phyloP scores from a whole-genome alignment of 768 basidiomycete species.

The Multifurca ochricompacta region DNA sequence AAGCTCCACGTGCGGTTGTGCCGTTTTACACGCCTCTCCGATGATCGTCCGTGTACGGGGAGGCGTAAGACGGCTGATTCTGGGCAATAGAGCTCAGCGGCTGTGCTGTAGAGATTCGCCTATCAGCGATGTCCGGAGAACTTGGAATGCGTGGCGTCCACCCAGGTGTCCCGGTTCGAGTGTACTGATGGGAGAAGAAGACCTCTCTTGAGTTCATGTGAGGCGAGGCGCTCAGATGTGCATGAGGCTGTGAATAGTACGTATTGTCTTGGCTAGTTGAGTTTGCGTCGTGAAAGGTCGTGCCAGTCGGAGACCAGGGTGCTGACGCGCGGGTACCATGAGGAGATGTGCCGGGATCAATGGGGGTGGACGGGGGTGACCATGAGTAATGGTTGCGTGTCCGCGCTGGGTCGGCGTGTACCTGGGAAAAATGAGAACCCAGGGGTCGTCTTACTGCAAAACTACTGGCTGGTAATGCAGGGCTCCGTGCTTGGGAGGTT shows the following conservation, averaged over 20 bases:
- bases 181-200: slow-evolving; percentile 7
- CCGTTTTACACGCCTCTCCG: slow-evolving; percentile 6
- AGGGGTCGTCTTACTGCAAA: neutral
- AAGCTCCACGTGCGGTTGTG: neutral
- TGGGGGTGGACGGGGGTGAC: slow-evolving; percentile 8
- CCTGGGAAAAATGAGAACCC: slow-evolving; percentile 3
- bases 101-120: slow-evolving; percentile 4
- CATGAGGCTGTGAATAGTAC: slow-evolving; percentile 6
- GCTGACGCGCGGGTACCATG: neutral
- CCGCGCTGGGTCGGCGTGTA: neutral
- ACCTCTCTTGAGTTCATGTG: neutral
- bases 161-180: neutral
- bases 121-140: slow-evolving; percentile 5
- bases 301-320: neutral
- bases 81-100: neutral
- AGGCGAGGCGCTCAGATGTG: slow-evolving; percentile 3
- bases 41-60: slow-evolving; percentile 3
- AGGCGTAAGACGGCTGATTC: slow-evolving; percentile 1
- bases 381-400: slow-evolving; percentile 7
- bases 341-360: slow-evolving; percentile 1
- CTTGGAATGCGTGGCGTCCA: slow-evolving; percentile 8
- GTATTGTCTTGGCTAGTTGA: neutral
- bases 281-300: neutral
- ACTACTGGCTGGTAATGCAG: neutral
- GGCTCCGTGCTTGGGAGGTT: neutral